Evolutionary conservation across 2,329 filamentous ascomycete genomes (phyloP).

Genomic region (Arthrobotrys entomopaga): DNA sequence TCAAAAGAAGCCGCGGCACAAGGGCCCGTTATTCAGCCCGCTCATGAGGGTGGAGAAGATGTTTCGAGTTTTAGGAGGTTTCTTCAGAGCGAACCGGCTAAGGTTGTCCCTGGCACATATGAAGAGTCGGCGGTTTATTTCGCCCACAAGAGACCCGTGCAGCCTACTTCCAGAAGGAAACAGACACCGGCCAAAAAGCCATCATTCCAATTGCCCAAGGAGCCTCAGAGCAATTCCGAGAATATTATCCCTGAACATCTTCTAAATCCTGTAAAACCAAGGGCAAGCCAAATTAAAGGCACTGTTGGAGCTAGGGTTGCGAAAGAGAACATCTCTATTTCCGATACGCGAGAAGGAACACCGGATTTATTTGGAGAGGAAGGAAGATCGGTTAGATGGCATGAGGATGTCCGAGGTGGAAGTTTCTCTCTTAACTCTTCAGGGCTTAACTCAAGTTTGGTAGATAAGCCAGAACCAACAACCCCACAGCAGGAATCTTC

Average conservation of each 20-base stretch:
- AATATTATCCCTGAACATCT: constrained; percentile 51
- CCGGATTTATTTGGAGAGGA: constrained; percentile 37
- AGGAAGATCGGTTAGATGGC: constrained; percentile 46
- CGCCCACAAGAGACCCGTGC: constrained; percentile 14
- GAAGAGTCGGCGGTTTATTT: constrained; percentile 50
- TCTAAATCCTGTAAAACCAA: constrained; percentile 22
- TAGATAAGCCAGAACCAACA: constrained; percentile 23
- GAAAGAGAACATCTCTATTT: background rate
- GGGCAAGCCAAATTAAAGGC: background rate
- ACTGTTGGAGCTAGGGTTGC: background rate
- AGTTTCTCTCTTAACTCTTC: constrained; percentile 36
- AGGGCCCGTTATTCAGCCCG: background rate
- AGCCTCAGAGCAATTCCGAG: constrained; percentile 12
- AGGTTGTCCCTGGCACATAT: constrained; percentile 47
- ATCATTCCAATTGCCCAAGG: background rate
- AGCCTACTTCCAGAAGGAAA: constrained; percentile 10
- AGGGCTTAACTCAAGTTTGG: constrained; percentile 14
- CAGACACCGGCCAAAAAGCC: constrained; percentile 25
- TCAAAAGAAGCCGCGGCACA: constrained; percentile 1
- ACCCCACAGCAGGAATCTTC: constrained; percentile 42
- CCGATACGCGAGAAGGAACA: constrained; percentile 3
- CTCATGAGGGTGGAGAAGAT: constrained; percentile 17
- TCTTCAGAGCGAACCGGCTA: constrained; percentile 37
- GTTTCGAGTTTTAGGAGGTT: constrained; percentile 48
- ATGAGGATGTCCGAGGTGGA: constrained; percentile 42